Evolutionary conservation across 257 asterid species (phyloP), one percentile per base, ranked within the genome.

Genomic region (Solanum chaucha): DNA sequence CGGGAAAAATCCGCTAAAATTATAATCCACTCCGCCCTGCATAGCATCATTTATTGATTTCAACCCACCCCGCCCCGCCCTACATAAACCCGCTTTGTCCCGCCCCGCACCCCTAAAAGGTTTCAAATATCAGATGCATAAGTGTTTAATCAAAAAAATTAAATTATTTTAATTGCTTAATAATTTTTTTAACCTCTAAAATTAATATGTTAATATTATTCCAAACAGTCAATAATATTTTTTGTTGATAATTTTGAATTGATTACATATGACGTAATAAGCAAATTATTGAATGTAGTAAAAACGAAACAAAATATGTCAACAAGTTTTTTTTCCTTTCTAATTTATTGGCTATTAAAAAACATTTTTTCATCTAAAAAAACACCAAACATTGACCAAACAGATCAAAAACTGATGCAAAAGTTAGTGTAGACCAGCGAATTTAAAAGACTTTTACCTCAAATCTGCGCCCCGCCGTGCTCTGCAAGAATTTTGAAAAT

Each of bases 31-130:
- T 51, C 1, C 1, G 10, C 1, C 51, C 58, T 3, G 59, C 3
- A 51, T 51, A 51, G n/a, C 61, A 51, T 5, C 3, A 51, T 51
- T 51, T 51, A 17, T 51, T 51, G n/a, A 5, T 51, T 51, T 51
- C n/a, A 51, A 51, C 3, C 4, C 0, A 48, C 0, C 9, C 61
- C 8, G n/a, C 1, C 22, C 3, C 0, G 8, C 8, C 59, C 59
- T 48, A 48, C 59, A 51, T 51, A 15, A 51, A 51, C 0, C n/a
- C n/a, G 9, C 3, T 51, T 5, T 51, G 19, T 6, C 61, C n/a
- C 0, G 1, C 9, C n/a, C n/a, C 3, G 1, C 61, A 15, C 61
- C 8, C 22, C 1, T 51, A 6, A 51, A 51, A 51, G 20, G 61
- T 51, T 51, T 17, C 61, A 51, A 51, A 51, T 51, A 51, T 17